phyloP scores from a whole-genome alignment of 2,329 filamentous ascomycete genomes.

The Teratosphaeria nubilosa region DNA sequence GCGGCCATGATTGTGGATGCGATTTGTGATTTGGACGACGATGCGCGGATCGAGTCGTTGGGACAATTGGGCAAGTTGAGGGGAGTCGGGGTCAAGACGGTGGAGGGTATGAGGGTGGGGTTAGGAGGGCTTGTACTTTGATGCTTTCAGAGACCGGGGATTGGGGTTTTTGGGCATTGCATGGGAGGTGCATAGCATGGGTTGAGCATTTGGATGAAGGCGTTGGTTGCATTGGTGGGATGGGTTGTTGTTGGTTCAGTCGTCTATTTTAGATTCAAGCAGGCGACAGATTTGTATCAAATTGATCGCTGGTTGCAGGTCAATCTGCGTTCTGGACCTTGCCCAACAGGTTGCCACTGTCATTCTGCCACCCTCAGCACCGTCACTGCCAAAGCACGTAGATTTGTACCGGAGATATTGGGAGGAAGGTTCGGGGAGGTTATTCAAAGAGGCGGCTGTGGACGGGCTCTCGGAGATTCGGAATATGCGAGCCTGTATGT shows the following conservation, averaged over 20 bases:
- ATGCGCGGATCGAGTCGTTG: conserved; percentile 26
- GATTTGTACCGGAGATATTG: too few species aligned
- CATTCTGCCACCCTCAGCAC: too few species aligned
- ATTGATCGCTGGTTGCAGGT: not conserved
- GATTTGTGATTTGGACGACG: conserved; percentile 35
- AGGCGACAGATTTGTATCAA: not conserved
- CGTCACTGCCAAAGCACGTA: too few species aligned
- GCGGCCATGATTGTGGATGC: conserved; percentile 46
- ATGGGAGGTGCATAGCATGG: not conserved
- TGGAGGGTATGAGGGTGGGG: conserved; percentile 41
- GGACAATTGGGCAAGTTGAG: conserved; percentile 36
- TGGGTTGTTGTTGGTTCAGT: not conserved
- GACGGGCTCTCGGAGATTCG: too few species aligned
- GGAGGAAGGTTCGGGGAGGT: too few species aligned
- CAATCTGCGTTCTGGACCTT: not conserved
- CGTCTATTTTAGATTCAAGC: not conserved
- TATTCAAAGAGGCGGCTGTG: too few species aligned
- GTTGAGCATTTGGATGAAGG: too few species aligned
- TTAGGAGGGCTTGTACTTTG: conserved; percentile 14
- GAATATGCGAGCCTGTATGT: too few species aligned
- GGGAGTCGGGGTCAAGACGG: conserved; percentile 40
- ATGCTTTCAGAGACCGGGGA: not conserved
- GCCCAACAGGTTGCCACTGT: too few species aligned
- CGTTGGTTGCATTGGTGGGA: not conserved
- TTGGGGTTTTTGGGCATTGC: not conserved